Base-by-base conservation (phyloP, 192 early-diverging fungal species). In the Gigaspora rosea region DNA sequence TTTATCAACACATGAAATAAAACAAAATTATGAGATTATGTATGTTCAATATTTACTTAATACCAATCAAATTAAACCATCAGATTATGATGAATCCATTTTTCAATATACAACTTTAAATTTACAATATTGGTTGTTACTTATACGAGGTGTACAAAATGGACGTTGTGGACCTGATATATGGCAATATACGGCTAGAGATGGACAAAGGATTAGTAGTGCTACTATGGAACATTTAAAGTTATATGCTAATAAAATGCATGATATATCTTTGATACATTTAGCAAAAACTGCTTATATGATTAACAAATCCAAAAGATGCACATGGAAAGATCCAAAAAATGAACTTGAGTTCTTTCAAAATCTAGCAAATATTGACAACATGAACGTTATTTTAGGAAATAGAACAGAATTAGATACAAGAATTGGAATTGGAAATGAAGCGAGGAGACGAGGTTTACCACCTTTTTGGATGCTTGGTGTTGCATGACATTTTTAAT, bases 401-500 rank as follows among this genome's bases (percentile, higher is more conserved):
- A 65, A 11, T 78, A 75, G 59, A 75, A 59, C n/a, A 41, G 81
- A 83, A 56, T 56, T 82, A 52, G 78, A 85, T 32, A 78, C 58
- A 49, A 22, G 74, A 35, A 75, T 71, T 11, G 75, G 73, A 46
- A 78, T 83, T 33, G 82, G 79, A 0, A 61, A 81, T 13, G 80
- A 79, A 56, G 47, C 81, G 36, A 78, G 82, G 41, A 64, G 82
- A 13, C 69, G 78, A 11, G 86, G 86, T 6, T 82, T 88, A 16
- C 85, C 86, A 33, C 85, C 85, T 16, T 88, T 86, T 69, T 88
- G 86, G 86, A 88, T 88, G 86, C 46, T 88, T 27, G 85, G 83
- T 35, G 78, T 82, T 4, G 83, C 76, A 69, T 77, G 27, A 27
- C 27, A 27, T 27, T 27, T 27, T 27, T 27, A 27, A 27, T 27